phyloP scores from a whole-genome alignment of 345 rosid species.

The Euphorbia peplus region DNA sequence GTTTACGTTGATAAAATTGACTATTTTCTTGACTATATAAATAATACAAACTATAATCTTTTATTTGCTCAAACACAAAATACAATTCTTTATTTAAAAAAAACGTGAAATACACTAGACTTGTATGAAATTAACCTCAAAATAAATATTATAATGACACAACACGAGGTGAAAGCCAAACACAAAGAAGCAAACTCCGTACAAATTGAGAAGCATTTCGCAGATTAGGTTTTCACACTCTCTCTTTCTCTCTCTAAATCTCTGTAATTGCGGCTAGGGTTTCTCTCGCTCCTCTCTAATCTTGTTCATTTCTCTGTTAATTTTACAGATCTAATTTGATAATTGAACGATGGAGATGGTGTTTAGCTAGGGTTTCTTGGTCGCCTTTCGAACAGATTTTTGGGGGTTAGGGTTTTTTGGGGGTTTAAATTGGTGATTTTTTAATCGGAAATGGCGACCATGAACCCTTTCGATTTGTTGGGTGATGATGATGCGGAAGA shows the following conservation, averaged over 20 bases:
- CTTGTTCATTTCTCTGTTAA: not conserved
- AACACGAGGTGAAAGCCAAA: slow-evolving; percentile 3
- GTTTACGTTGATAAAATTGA: no score
- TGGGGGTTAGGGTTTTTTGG: not conserved
- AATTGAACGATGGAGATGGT: slow-evolving; percentile 4
- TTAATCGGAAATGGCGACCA: slow-evolving; percentile 22
- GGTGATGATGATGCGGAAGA: slow-evolving; percentile 28
- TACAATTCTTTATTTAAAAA: no score
- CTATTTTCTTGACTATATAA: no score
- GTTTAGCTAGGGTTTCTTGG: slow-evolving; percentile 5
- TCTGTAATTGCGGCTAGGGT: slow-evolving; percentile 40
- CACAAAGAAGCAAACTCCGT: not conserved
- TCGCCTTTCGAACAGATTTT: not conserved
- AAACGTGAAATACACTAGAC: no score
- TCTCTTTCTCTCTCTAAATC: not conserved
- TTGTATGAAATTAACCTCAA: no score
- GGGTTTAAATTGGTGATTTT: not conserved
- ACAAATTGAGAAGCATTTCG: slow-evolving; percentile 15
- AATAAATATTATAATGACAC: no score
- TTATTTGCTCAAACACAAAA: no score
- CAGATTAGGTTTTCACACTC: slow-evolving; percentile 21
- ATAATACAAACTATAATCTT: no score
- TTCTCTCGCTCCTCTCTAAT: slow-evolving; percentile 15
- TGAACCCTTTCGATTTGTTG: slow-evolving; percentile 29
- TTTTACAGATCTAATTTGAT: slow-evolving; percentile 13